Percentiles rank a stretch among this genome's conserved stretches.
phyloP scores from a whole-genome alignment of 106 monocot species.

The Allium cepa region DNA sequence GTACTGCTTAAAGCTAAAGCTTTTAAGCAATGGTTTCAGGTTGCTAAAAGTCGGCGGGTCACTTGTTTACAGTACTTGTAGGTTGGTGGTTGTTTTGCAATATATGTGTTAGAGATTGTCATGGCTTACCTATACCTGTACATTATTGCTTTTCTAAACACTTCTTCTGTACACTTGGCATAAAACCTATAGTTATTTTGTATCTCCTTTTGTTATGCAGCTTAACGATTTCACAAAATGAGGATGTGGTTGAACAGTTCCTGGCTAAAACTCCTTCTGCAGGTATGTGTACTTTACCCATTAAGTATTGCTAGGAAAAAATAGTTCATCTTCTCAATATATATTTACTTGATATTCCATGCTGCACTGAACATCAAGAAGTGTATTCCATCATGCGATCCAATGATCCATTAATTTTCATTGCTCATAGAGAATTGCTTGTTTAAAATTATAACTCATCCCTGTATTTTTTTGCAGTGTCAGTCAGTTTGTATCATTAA shows the following conservation, averaged over 20 bases:
- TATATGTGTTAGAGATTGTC: neutral
- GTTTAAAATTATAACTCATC: no score
- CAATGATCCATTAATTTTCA: no score
- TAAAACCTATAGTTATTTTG: slow-evolving; percentile 6
- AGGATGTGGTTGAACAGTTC: slow-evolving; percentile 73
- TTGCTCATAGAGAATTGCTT: no score
- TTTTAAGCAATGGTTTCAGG: slow-evolving; percentile 88
- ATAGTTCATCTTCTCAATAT: no score
- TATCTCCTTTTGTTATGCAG: slow-evolving; percentile 25
- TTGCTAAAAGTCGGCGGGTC: slow-evolving; percentile 76
- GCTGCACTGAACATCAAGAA: no score
- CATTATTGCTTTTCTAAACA: neutral
- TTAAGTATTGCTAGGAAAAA: no score
- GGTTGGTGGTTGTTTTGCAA: slow-evolving; percentile 29
- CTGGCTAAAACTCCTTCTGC: slow-evolving; percentile 60
- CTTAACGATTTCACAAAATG: slow-evolving; percentile 87
- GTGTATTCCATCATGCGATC: no score
- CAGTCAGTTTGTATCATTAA: neutral
- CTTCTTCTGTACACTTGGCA: neutral
- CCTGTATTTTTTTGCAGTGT: no score
- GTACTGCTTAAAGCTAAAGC: slow-evolving; percentile 45
- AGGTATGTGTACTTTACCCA: slow-evolving; percentile 35
- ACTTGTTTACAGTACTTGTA: slow-evolving; percentile 94
- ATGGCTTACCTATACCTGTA: neutral
- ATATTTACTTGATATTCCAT: no score